Evolutionary conservation across 495 filamentous ascomycete genomes (phyloP).

Genomic region (Astrocystis sublimbata): DNA sequence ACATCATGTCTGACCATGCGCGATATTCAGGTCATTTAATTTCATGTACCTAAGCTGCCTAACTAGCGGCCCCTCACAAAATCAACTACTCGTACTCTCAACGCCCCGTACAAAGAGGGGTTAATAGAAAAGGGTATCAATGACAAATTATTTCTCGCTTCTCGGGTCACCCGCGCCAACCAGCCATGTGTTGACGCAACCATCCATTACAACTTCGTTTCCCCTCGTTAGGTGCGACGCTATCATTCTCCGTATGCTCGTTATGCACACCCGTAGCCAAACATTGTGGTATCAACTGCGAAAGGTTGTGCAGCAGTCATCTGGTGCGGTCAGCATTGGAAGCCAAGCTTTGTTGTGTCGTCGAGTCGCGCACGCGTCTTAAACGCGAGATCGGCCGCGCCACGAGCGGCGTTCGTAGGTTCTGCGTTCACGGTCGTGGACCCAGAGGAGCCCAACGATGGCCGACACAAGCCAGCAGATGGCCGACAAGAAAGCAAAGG

Average conservation of each 20-base stretch:
- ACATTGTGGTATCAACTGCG: background rate
- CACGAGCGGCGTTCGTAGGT: conserved; percentile 41
- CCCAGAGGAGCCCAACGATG: conserved; percentile 52
- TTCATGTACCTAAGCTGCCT: too few relatives aligned
- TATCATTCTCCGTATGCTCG: conserved; percentile 1
- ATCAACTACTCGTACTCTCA: background rate
- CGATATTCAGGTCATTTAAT: too few relatives aligned
- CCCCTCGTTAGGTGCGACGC: background rate
- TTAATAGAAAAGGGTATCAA: conserved; percentile 3
- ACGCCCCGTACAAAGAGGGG: background rate
- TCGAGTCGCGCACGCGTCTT: conserved; percentile 15
- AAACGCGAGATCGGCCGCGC: conserved; percentile 45
- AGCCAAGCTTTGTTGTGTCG: background rate
- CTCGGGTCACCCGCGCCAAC: background rate
- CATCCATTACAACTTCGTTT: background rate
- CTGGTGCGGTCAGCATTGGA: background rate
- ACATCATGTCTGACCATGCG: too few relatives aligned
- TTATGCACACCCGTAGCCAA: background rate
- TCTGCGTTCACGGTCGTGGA: conserved; percentile 34
- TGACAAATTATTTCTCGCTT: background rate
- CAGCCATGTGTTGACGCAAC: background rate
- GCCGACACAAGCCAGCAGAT: conserved; percentile 65
- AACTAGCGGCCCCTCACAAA: too few relatives aligned
- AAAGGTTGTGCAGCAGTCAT: background rate
- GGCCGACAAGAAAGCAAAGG: conserved; percentile 68